Evolutionary conservation across 495 filamentous ascomycete species (phyloP), one percentile per base, ranked within the genome.

Genomic region (Trypethelium eluteriae): DNA sequence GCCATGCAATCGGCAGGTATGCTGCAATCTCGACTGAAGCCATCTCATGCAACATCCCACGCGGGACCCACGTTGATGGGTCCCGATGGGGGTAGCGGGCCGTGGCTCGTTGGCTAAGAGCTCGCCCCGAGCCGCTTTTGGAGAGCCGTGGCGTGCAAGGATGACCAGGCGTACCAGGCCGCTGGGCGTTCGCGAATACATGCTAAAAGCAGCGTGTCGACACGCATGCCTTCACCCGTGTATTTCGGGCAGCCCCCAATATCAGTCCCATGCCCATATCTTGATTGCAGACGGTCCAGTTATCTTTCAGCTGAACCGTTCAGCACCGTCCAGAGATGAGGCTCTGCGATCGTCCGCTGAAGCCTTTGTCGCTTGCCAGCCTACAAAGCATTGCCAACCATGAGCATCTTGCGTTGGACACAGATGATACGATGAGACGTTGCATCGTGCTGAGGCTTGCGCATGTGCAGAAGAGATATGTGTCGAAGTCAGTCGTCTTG

Each of bases 111-210:
- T 59, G 53, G n/a, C 7, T 3, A 36, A 10, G 32, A 18, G 32
- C 25, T 7, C 53, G 53, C 53, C 32, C 53, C 53, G 53, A 59
- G 5, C 53, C 53, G 53, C 53, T 10, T 59, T 36, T 36, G 53
- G 53, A 5, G 10, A 35, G 18, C 9, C 11, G 32, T 59, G 53
- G 53, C 32, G 5, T 10, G 53, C 41, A 44, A 25, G 25, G 25
- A 25, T 25, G 25, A 25, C 25, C 25, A 25, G 6, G 41, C 41
- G 6, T 7, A 44, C 41, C 41, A 14, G 7, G 41, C 41, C 14
- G 41, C 41, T 44, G 41, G 41, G 41, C 41, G 6, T 14, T 44
- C 14, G 41, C 41, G 14, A 44, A 25, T 25, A 25, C 25, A 25
- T 25, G 25, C 14, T 7, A 44, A 44, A 44, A 44, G 41, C 41